These are phyloP conservation scores for Penicillium bialowiezense DNA, from an alignment of 495 filamentous ascomycete species.

Conservation along the genomic window DNA sequence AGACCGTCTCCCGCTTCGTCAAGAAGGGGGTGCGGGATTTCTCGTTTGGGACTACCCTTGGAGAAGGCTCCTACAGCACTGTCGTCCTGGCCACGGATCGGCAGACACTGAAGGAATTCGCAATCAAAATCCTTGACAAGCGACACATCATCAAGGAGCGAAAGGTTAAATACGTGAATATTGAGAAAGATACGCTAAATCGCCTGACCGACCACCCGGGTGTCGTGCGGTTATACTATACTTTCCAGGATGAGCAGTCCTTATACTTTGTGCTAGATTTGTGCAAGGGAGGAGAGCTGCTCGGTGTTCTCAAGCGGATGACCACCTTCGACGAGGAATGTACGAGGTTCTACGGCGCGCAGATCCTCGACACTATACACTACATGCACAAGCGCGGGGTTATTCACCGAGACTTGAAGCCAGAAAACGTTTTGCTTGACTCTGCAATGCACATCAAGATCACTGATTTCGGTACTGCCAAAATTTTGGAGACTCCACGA, in stretches of 20 bases:
- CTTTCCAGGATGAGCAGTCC: conserved; percentile 94
- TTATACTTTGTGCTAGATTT: conserved; percentile 97
- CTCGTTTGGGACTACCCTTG: conserved; percentile 84
- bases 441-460: conserved; percentile 97
- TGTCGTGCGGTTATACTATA: conserved; percentile 96
- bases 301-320: conserved; percentile 91
- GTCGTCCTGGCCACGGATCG: conserved; percentile 93
- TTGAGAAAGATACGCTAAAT: conserved; percentile 98
- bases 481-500: conserved; percentile 72
- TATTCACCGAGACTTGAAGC: conserved; percentile 96
- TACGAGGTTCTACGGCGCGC: conserved; percentile 88
- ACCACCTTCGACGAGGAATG: conserved; percentile 95
- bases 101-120: conserved; percentile 93
- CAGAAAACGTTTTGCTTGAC: conserved; percentile 94
- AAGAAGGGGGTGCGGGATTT: conserved; percentile 99
- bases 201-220: conserved; percentile 94
- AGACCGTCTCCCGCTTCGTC: conserved; percentile 73
- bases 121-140: conserved; percentile 98
- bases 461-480: conserved; percentile 97
- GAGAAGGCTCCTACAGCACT: conserved; percentile 97
- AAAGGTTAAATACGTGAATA: conserved; percentile 99
- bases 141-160: conserved; percentile 99
- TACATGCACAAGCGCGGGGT: conserved; percentile 98
- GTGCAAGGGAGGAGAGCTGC: conserved; percentile 85
- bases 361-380: conserved; percentile 94